Percentiles rank a stretch among this genome's conserved stretches.
phyloP scores from a whole-genome alignment of 2,329 filamentous ascomycete genomes.

The Huntiella moniliformis region DNA sequence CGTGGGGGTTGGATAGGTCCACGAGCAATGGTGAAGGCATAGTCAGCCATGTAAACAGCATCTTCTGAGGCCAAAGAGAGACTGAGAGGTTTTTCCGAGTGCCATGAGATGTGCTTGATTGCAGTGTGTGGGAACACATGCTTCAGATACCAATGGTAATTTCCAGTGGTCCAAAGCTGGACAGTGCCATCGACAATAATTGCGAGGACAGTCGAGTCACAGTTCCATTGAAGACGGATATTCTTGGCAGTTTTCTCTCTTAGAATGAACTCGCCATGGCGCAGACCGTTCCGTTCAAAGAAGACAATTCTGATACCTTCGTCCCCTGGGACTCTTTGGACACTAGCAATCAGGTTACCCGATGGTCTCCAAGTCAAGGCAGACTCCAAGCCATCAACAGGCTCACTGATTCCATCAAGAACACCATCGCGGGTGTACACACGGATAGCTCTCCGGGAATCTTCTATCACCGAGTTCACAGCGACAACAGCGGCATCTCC shows the following conservation, averaged over 20 bases:
- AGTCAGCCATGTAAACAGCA: conserved; percentile 27
- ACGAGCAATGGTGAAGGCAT: conserved; percentile 45
- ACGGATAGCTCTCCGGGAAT: conserved; percentile 57
- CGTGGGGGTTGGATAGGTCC: conserved; percentile 52
- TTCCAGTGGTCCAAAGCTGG: conserved; percentile 94
- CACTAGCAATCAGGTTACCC: conserved; percentile 76
- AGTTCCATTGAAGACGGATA: conserved; percentile 71
- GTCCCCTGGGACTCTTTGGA: conserved; percentile 51
- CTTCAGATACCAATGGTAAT: conserved; percentile 97
- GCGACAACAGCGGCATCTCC: conserved; percentile 86
- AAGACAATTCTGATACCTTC: conserved; percentile 57
- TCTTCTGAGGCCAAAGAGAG: conserved; percentile 33
- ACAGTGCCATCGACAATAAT: conserved; percentile 54
- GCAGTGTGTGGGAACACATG: conserved; percentile 48
- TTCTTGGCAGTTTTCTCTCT: conserved; percentile 34
- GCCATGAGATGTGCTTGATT: conserved; percentile 42
- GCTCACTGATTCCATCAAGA: conserved; percentile 85
- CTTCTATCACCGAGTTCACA: conserved; percentile 57
- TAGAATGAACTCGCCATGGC: conserved; percentile 87
- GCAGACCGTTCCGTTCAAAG: conserved; percentile 90
- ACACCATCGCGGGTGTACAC: conserved; percentile 81
- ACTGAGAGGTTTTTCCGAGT: conserved; percentile 64
- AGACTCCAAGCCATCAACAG: conserved; percentile 77
- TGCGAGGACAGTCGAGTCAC: conserved; percentile 77
- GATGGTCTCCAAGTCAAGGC: conserved; percentile 79